These are phyloP conservation scores for Ilex asprella DNA, from an alignment of 257 asterid species.

Conservation along the genomic window DNA sequence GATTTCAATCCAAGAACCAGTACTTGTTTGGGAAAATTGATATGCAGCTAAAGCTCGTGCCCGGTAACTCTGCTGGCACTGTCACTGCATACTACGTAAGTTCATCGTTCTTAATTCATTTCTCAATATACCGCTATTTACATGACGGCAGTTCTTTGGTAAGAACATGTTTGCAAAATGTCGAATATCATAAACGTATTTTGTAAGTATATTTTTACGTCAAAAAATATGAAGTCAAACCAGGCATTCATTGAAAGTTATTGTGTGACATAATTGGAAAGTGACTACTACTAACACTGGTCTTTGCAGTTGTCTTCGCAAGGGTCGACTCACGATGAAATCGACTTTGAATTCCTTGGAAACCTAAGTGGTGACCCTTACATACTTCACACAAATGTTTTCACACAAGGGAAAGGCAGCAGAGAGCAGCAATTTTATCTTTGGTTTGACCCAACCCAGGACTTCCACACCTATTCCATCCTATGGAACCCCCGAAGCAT, in stretches of 20 bases:
- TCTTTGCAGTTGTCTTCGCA: constrained; percentile 24
- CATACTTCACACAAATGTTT: constrained; percentile 30
- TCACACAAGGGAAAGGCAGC: constrained; percentile 24
- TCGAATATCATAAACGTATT: too few species aligned
- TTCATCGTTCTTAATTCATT: neutral
- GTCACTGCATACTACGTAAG: constrained; percentile 24
- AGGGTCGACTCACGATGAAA: constrained; percentile 29
- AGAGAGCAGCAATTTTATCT: constrained; percentile 34
- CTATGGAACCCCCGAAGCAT: constrained; percentile 30
- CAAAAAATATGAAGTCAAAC: too few species aligned
- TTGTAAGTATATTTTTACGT: too few species aligned
- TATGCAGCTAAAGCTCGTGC: constrained; percentile 14
- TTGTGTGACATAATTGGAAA: too few species aligned
- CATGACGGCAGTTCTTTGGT: too few species aligned
- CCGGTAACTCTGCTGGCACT: constrained; percentile 15
- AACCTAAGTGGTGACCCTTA: constrained; percentile 30
- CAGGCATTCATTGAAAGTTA: too few species aligned
- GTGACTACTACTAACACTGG: too few species aligned
- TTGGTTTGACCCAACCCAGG: constrained; percentile 33
- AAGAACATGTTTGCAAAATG: too few species aligned
- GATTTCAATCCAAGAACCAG: constrained; percentile 1
- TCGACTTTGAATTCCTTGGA: constrained; percentile 37
- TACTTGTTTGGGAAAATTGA: constrained; percentile 6
- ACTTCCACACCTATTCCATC: constrained; percentile 35
- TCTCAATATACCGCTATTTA: too few species aligned